phyloP scores from a whole-genome alignment of 495 filamentous ascomycete genomes.

The Neurospora sp. region DNA sequence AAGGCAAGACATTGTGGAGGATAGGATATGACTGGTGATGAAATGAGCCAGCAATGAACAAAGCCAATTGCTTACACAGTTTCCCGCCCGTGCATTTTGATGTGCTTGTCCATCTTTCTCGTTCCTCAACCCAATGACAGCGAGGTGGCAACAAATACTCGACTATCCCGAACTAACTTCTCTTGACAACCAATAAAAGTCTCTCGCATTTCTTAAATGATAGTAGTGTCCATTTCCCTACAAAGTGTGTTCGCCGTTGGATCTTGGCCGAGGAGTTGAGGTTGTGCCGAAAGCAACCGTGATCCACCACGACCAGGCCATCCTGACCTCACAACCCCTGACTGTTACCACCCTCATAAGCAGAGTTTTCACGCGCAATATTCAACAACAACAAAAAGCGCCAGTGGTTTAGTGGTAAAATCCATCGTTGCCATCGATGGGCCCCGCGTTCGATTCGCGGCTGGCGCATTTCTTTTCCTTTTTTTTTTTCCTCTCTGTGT shows the following conservation, averaged over 20 bases:
- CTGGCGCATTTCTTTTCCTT: background rate
- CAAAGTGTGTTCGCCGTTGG: no score
- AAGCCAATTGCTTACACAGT: background rate
- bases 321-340: background rate
- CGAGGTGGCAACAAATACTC: no score
- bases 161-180: no score
- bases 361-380: fast-evolving
- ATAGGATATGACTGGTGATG: background rate
- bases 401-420: background rate
- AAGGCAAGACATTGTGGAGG: no score
- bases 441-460: background rate
- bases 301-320: background rate
- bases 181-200: no score
- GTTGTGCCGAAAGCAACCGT: background rate
- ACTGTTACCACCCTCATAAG: background rate
- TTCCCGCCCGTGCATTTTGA: no score
- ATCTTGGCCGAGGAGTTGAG: no score
- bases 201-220: no score
- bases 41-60: background rate
- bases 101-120: no score
- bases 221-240: no score
- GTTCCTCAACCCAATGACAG: no score
- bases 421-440: background rate
- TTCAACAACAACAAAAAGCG: background rate
- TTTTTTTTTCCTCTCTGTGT: background rate